Evolutionary conservation across 2,329 filamentous ascomycete species (phyloP).

Genomic region (Aureobasidium sp.): DNA sequence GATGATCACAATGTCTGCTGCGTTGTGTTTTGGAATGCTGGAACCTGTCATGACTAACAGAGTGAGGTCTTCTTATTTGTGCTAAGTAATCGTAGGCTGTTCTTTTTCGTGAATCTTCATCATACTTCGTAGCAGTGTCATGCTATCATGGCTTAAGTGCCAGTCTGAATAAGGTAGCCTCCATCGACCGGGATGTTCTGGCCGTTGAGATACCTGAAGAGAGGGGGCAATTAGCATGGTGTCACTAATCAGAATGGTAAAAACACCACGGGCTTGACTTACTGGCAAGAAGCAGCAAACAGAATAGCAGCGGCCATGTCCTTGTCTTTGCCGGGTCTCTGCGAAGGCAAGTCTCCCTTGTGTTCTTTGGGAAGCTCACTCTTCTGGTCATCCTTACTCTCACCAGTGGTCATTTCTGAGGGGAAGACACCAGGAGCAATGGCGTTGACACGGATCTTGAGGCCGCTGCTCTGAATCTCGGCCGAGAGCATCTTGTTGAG

Average conservation of each 20-base stretch:
- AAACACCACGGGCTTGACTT: background rate
- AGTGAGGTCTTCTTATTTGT: background rate
- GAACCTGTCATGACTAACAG: too few species aligned
- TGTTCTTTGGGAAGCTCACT: slow-evolving; percentile 38
- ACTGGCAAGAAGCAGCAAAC: background rate
- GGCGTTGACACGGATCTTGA: slow-evolving; percentile 45
- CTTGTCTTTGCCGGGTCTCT: slow-evolving; percentile 46
- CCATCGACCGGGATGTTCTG: slow-evolving; percentile 45
- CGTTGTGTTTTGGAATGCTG: background rate
- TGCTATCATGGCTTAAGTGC: slow-evolving; percentile 13
- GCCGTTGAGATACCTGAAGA: slow-evolving; percentile 42
- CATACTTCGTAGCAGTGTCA: background rate
- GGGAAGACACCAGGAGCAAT: slow-evolving; percentile 51
- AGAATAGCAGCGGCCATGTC: slow-evolving; percentile 38
- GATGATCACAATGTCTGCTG: background rate
- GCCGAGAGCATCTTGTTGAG: slow-evolving; percentile 47
- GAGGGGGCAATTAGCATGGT: background rate
- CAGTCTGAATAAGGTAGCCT: slow-evolving; percentile 39
- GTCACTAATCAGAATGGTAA: background rate
- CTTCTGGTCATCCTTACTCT: slow-evolving; percentile 43
- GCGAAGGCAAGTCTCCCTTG: slow-evolving; percentile 40
- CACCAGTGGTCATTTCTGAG: slow-evolving; percentile 46
- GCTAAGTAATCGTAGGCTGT: background rate
- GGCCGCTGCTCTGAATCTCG: slow-evolving; percentile 39
- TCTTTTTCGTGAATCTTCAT: background rate